phyloP scores from a whole-genome alignment of 73 alveolate species.

The Paramecium caudatum region DNA sequence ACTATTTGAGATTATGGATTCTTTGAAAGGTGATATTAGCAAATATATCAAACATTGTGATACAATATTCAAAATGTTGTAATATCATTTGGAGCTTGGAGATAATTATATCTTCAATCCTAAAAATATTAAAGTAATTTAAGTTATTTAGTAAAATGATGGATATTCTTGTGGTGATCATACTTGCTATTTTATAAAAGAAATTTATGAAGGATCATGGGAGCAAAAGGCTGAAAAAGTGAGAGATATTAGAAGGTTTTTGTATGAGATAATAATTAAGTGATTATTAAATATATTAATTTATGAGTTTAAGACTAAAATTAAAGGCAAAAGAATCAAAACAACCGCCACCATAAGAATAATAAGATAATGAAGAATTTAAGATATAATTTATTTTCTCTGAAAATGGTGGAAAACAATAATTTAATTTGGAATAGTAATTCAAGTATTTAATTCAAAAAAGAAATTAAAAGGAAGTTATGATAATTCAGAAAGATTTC shows the following conservation, averaged over 20 bases:
- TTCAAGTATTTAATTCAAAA: neutral
- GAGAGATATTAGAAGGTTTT: neutral
- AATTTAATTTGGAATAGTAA: neutral
- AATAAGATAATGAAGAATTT: neutral
- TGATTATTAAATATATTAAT: constrained; percentile 5
- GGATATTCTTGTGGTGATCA: constrained; percentile 63
- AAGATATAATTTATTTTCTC: neutral
- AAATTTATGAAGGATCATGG: neutral
- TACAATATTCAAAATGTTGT: neutral
- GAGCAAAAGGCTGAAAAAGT: neutral
- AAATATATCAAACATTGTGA: neutral
- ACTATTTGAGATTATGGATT: constrained; percentile 2
- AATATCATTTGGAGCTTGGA: neutral
- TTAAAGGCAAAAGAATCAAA: constrained; percentile 32
- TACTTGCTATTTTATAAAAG: neutral
- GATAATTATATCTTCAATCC: neutral
- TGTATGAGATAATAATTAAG: neutral
- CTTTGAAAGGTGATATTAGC: neutral
- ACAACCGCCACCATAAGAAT: constrained; percentile 14
- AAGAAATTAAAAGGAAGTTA: neutral
- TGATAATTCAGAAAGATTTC: constrained; percentile 3
- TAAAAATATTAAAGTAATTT: neutral
- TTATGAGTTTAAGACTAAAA: constrained; percentile 22
- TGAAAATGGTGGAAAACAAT: neutral
- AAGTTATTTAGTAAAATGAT: constrained; percentile 15